Percentiles rank a stretch among this genome's conserved stretches.
Conservation (phyloP, 148 eudicot genomes). For the Rhododendron molle region DNA sequence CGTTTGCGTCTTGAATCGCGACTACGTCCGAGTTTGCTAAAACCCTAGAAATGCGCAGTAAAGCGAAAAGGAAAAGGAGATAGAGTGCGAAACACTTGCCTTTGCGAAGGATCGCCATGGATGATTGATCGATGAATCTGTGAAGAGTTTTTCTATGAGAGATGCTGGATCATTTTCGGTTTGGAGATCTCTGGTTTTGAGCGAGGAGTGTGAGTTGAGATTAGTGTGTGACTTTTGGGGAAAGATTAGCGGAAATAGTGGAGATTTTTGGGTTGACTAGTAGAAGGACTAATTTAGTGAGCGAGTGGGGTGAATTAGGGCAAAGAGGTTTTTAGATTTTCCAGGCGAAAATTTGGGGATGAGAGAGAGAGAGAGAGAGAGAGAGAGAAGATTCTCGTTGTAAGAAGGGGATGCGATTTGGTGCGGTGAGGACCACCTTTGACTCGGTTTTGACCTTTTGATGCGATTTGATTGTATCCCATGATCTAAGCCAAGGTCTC, state of each 20-base stretch:
- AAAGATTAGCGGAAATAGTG: background rate
- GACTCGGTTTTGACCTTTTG: background rate
- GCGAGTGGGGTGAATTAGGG: background rate
- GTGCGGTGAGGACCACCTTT: background rate
- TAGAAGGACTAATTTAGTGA: background rate
- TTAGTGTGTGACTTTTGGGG: background rate
- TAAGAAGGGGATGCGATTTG: background rate
- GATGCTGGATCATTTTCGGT: background rate
- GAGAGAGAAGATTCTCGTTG: background rate
- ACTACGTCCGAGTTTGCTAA: conserved; percentile 23
- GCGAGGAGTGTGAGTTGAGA: background rate
- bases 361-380: background rate
- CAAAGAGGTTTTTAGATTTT: background rate
- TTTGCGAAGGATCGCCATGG: conserved; percentile 29
- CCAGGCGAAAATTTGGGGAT: background rate
- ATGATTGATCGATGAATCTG: conserved; percentile 12
- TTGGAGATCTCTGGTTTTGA: background rate
- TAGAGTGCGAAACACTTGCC: conserved; percentile 47
- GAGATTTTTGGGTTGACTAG: background rate
- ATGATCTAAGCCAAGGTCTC: too few species aligned
- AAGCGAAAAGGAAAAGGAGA: conserved; percentile 23
- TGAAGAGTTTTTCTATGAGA: background rate
- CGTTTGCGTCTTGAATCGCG: conserved; percentile 11
- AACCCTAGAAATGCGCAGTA: conserved; percentile 18
- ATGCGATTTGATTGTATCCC: background rate